Conservation (phyloP, 179 eudicot species). For the Beta corolliflora region DNA sequence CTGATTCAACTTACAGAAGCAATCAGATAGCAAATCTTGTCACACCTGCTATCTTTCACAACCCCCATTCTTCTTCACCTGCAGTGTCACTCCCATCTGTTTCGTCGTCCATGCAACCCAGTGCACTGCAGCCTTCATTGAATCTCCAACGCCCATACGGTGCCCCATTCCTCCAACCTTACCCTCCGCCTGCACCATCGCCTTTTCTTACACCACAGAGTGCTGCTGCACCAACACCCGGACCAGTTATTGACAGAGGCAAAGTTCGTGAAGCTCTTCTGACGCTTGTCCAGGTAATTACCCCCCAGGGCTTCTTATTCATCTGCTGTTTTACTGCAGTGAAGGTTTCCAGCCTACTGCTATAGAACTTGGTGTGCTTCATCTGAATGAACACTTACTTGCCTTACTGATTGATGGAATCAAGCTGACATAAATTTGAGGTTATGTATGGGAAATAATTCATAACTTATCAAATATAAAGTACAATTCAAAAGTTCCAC, state of each 20-base stretch:
- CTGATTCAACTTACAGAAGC: slow-evolving; percentile 40
- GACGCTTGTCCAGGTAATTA: slow-evolving; percentile 72
- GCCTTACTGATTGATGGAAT: neutral
- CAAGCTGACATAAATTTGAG: neutral
- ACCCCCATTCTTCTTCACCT: slow-evolving; percentile 47
- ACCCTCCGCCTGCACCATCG: slow-evolving; percentile 92
- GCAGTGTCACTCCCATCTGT: slow-evolving; percentile 41
- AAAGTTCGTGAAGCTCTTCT: slow-evolving; percentile 80
- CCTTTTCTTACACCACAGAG: slow-evolving; percentile 67
- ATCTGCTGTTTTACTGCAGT: neutral
- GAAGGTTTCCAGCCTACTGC: neutral
- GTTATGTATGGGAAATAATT: neutral
- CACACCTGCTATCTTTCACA: slow-evolving; percentile 71
- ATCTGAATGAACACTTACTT: neutral
- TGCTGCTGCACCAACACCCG: slow-evolving; percentile 42
- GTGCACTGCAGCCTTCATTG: slow-evolving; percentile 55
- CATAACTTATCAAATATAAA: neutral
- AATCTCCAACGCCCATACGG: slow-evolving; percentile 70
- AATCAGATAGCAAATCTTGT: slow-evolving; percentile 60
- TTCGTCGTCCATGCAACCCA: slow-evolving; percentile 51
- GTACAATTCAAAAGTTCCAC: too few relatives aligned
- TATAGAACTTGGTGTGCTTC: neutral
- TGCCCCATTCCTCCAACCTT: slow-evolving; percentile 91
- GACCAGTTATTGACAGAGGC: slow-evolving; percentile 58
- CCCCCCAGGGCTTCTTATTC: neutral